These are phyloP conservation scores for Fistulifera pelliculosa DNA, from an alignment of 108 stramenopile genomes.

Conservation along the genomic window DNA sequence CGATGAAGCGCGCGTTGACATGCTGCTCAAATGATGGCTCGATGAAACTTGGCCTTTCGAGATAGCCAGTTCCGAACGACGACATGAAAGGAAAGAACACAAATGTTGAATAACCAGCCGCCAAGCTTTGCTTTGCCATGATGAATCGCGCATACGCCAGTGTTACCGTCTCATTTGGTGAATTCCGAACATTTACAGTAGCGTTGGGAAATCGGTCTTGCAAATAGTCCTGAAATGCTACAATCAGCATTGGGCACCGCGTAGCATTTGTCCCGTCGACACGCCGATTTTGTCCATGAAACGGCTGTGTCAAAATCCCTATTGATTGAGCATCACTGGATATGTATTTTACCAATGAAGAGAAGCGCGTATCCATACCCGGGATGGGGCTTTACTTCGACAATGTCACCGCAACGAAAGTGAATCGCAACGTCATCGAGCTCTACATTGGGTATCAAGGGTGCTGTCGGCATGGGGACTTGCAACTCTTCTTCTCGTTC, in stretches of 20 bases:
- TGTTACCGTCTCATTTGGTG: conserved; percentile 5
- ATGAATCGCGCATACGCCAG: conserved; percentile 11
- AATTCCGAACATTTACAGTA: conserved; percentile 5
- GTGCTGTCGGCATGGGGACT: background rate
- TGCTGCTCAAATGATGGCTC: no score
- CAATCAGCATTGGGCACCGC: conserved; percentile 4
- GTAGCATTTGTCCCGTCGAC: background rate
- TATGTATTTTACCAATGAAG: background rate
- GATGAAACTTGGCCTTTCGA: no score
- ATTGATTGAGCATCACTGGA: background rate
- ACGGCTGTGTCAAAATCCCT: conserved; percentile 17
- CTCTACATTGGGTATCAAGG: conserved; percentile 1
- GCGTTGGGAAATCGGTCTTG: conserved; percentile 12
- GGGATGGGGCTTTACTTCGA: background rate
- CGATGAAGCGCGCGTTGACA: background rate
- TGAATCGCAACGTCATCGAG: conserved; percentile 16
- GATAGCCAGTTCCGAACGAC: background rate
- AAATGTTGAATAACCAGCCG: conserved; percentile 8
- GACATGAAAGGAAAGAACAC: conserved; percentile 1
- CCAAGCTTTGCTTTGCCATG: background rate
- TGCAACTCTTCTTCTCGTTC: background rate
- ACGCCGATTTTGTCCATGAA: background rate
- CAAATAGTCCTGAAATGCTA: conserved; percentile 1
- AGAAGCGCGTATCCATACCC: conserved; percentile 8
- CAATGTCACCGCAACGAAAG: conserved; percentile 17